Evolutionary conservation across 2,329 filamentous ascomycete genomes (phyloP), one percentile per base, ranked within the genome.

Genomic region (Mollisiaceae sp.): DNA sequence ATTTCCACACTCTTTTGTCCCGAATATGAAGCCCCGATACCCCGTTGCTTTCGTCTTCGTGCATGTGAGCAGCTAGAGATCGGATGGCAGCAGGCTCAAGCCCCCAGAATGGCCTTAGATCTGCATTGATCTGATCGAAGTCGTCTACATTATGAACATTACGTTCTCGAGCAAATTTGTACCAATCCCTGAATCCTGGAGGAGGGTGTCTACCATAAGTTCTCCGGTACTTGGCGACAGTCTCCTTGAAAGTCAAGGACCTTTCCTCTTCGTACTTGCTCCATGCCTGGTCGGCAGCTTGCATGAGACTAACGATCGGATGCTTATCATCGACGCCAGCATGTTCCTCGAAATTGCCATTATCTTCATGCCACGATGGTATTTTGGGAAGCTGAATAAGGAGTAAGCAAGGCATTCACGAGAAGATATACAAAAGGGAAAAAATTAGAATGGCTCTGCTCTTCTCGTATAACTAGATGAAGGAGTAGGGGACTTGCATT

Each of bases 61-160:
- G 74, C 58, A 79, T 77, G 38, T 77, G 75, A 20, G 79, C 75
- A 38, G 84, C 82, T 39, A 86, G 75, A 1, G 79, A 69, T 39
- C 77, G 70, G 41, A 79, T 76, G 2, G 71, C 70, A 8, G 68
- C 62, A 8, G 78, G 77, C 20, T 77, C 71, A 2, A 79, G 66
- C 32, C 72, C 85, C 86, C 86, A 89, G 71, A 86, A 88, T 1
- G 87, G 87, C 55, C 83, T 78, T 61, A 89, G 72, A 72, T 90
- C 87, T 68, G 87, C 83, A 77, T 88, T 86, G 64, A 89, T 86
- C 65, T 86, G 85, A 72, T 88, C 85, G 76, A 88, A 89, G 62
- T 87, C 83, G 71, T 89, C 87, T 45, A 89, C 80, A 11, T 89
- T 79, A 63, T 88, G 76, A n/a, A 85, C 82, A 41, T 85, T 77